Conservation (phyloP, 106 monocot genomes). For the Dendrobium chrysotoxum region DNA sequence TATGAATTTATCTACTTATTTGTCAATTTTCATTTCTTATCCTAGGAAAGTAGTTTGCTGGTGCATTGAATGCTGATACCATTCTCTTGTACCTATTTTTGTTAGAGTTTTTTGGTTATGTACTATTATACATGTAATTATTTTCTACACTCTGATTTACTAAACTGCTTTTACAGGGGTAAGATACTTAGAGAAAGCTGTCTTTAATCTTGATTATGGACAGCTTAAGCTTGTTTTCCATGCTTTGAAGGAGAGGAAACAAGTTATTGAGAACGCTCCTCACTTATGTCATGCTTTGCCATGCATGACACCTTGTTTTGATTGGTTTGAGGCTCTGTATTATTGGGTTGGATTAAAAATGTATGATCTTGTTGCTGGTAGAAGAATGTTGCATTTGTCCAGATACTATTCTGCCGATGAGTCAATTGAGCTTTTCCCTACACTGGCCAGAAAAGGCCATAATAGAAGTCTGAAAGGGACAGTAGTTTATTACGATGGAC, state of each 20-base stretch:
- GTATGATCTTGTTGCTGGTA: slow-evolving; percentile 90
- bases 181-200: slow-evolving; percentile 92
- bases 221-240: slow-evolving; percentile 98
- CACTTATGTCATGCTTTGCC: slow-evolving; percentile 88
- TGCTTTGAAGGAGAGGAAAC: slow-evolving; percentile 89
- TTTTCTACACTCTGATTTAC: slow-evolving; percentile 3
- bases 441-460: slow-evolving; percentile 72
- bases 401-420: slow-evolving; percentile 90
- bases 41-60: not conserved
- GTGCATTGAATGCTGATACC: not conserved
- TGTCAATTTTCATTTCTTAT: not conserved
- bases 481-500: slow-evolving; percentile 98
- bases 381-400: slow-evolving; percentile 86
- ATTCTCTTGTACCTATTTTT: not conserved
- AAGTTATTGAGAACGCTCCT: slow-evolving; percentile 94
- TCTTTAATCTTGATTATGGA: slow-evolving; percentile 95
- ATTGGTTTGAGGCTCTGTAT: slow-evolving; percentile 86
- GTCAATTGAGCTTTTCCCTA: slow-evolving; percentile 88
- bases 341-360: slow-evolving; percentile 87
- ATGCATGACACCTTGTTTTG: slow-evolving; percentile 99
- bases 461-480: slow-evolving; percentile 81
- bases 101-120: not conserved
- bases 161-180: slow-evolving; percentile 50
- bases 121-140: not conserved
- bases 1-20: not conserved